Conservation (phyloP, 148 eudicot genomes). For the Chenopodium quinoa region DNA sequence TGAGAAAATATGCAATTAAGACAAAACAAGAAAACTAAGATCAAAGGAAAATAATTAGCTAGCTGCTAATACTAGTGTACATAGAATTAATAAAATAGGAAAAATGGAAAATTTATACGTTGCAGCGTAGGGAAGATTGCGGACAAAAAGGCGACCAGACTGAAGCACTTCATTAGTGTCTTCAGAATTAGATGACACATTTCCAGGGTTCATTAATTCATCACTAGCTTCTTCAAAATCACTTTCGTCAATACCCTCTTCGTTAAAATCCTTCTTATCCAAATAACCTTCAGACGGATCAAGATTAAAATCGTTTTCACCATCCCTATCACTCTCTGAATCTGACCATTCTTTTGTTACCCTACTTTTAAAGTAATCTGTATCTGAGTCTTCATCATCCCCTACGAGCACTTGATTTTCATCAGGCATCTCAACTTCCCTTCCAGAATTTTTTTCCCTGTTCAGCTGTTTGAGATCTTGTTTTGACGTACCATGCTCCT, state of each 20-base stretch:
- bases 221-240: constrained; percentile 31
- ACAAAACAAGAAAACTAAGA: not conserved
- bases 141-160: constrained; percentile 78
- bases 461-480: constrained; percentile 15
- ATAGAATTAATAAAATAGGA: not conserved
- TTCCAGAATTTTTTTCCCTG: constrained; percentile 31
- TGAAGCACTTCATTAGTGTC: constrained; percentile 45
- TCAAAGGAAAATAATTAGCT: not conserved
- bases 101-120: constrained; percentile 44
- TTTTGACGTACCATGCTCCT: constrained; percentile 25
- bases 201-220: constrained; percentile 31
- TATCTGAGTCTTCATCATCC: constrained; percentile 52
- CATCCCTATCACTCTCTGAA: constrained; percentile 49
- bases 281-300: constrained; percentile 10
- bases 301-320: constrained; percentile 20
- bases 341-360: constrained; percentile 87
- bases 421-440: constrained; percentile 23
- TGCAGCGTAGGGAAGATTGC: constrained; percentile 83
- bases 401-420: constrained; percentile 29
- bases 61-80: not conserved
- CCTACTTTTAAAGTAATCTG: constrained; percentile 81
- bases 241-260: constrained; percentile 27
- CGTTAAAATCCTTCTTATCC: constrained; percentile 26
- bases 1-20: constrained; percentile 27
- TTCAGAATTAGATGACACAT: constrained; percentile 32